Percentiles rank a stretch among this genome's conserved stretches.
phyloP scores from a whole-genome alignment of 1,284 basidiomycete genomes.

The Wolfiporia cocos region DNA sequence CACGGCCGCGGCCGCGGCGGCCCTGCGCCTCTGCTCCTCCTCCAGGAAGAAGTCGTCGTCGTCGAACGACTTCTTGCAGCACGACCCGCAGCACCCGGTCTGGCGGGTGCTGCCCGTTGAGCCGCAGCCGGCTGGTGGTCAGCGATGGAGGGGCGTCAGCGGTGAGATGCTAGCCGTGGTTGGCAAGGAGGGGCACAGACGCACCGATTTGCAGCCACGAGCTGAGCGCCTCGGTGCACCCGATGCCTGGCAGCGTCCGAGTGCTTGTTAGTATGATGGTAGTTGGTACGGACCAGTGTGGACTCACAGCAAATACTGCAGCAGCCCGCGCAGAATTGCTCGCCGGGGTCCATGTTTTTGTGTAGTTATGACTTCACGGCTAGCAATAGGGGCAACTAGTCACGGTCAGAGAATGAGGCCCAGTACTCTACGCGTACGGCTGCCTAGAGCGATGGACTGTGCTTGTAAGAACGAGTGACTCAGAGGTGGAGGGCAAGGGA shows the following conservation, averaged over 20 bases:
- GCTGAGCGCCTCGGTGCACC: background rate
- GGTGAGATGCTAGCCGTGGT: background rate
- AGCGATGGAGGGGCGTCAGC: background rate
- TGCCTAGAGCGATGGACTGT: background rate
- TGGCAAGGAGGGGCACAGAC: background rate
- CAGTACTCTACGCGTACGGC: background rate
- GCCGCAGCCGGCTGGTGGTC: background rate
- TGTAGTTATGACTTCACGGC: background rate
- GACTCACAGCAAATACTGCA: conserved; percentile 3
- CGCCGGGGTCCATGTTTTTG: background rate
- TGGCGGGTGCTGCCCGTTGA: background rate
- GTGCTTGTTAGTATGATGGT: background rate
- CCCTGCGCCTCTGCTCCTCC: background rate
- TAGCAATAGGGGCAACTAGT: background rate
- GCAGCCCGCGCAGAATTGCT: background rate
- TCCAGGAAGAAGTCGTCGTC: background rate
- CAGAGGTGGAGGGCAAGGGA: no score
- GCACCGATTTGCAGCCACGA: conserved; percentile 4
- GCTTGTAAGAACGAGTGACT: background rate
- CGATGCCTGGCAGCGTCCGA: conserved; percentile 1
- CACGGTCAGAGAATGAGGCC: background rate
- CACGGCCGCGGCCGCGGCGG: background rate
- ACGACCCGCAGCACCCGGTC: conserved; percentile 2
- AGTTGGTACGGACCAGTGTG: background rate
- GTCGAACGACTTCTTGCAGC: conserved; percentile 5